Evolutionary conservation across 495 filamentous ascomycete genomes (phyloP), one percentile per base, ranked within the genome.

Genomic region (Pyronema domesticum): DNA sequence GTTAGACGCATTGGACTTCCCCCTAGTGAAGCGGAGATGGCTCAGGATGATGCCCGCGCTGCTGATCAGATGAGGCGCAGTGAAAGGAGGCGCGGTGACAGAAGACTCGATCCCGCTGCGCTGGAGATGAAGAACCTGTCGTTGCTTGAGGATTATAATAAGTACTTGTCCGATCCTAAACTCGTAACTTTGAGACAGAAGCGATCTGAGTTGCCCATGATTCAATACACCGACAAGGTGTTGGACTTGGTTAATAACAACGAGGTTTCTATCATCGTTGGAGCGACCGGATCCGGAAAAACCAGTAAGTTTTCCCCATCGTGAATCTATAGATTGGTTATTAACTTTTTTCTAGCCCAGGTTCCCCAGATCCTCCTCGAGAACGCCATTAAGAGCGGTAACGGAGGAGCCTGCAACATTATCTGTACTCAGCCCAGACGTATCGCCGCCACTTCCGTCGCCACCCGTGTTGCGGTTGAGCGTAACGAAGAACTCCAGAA

Each of bases 361-460:
- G 68, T 80, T 9, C 78, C 77, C 17, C 78, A 80, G 56, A 76
- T 80, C 10, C 54, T 80, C 34, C 58, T 80, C 4, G 76, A 80
- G 47, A 62, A 77, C 46, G 70, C 73, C 9, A 76, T 74, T 54
- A 56, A 58, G 14, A 51, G 55, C 9, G 71, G 68, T 5, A 47
- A 49, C n/a, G 74, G 73, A 18, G 66, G 63, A 23, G 43, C 55
- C 30, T 74, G 74, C 56, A 75, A 76, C 56, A 72, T 76, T 54
- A 70, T 80, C 36, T 80, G 77, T 58, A 74, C 77, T 33, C 78
- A 80, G 55, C 77, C 77, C 30, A 70, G 77, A 45, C 68, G 75
- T 17, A 73, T 80, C 46, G 77, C 78, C 37, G 76, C 75, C 18
- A 74, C 68, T 0, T 72, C 74, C 10, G 72, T 80, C 17, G 75